Conservation (phyloP, 495 filamentous ascomycete genomes). For the Cladorrhinum samala region DNA sequence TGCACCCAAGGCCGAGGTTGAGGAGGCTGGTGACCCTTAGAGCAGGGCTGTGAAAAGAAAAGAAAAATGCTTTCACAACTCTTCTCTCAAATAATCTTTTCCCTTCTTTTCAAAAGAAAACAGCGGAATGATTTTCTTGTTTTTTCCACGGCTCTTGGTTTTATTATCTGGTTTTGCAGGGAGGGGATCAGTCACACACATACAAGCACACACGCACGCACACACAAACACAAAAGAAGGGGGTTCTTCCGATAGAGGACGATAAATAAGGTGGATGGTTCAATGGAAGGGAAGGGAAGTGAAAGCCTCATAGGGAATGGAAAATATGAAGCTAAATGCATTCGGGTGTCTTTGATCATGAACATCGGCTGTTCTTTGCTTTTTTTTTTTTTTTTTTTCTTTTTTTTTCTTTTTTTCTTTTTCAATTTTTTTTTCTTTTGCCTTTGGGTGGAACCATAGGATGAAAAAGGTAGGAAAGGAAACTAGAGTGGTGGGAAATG, state of each 20-base stretch:
- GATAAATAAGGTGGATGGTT: too few species aligned
- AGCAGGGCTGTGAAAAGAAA: neutral
- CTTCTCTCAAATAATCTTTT: neutral
- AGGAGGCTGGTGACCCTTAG: constrained; percentile 27
- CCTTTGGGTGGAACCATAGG: too few species aligned
- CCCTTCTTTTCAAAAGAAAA: too few species aligned
- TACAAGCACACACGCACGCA: neutral
- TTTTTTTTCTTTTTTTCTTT: constrained; percentile 7
- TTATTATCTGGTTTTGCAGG: neutral
- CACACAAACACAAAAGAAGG: neutral
- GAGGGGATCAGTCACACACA: neutral
- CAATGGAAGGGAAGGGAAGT: too few species aligned
- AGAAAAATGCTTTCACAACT: neutral
- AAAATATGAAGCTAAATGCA: too few species aligned
- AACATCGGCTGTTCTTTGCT: neutral
- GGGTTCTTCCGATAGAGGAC: neutral
- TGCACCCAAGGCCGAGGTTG: constrained; percentile 35
- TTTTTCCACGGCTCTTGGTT: neutral
- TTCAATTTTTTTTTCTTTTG: constrained; percentile 7
- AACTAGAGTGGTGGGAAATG: too few species aligned
- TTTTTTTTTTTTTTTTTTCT: neutral
- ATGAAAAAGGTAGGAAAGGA: too few species aligned
- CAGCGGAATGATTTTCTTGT: too few species aligned
- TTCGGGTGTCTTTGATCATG: neutral
- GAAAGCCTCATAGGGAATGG: too few species aligned